A percentile compares a stretch with the other conserved stretches of the same genome.
These are phyloP conservation scores for Mycosarcoma maydis DNA, from an alignment of 1,284 basidiomycete species.

Conservation along the genomic window DNA sequence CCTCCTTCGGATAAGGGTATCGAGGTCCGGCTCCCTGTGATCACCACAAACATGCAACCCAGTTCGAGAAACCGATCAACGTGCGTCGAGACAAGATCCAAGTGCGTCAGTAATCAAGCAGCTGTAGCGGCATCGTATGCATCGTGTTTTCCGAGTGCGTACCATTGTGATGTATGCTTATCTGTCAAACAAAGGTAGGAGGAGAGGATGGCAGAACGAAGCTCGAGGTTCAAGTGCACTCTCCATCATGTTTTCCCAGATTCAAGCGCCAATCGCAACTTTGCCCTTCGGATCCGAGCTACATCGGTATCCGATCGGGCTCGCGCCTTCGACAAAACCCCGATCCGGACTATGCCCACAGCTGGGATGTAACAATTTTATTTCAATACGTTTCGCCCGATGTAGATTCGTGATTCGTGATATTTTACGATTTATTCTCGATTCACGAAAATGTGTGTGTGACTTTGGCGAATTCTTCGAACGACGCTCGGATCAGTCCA, in stretches of 20 bases:
- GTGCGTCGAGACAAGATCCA: not conserved
- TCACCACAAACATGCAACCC: too few species aligned
- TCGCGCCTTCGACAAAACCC: too few species aligned
- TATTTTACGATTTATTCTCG: too few species aligned
- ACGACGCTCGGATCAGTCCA: too few species aligned
- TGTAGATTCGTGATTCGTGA: too few species aligned
- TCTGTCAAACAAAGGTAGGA: not conserved
- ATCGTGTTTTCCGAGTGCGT: not conserved
- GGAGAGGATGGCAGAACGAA: not conserved
- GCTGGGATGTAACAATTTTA: too few species aligned
- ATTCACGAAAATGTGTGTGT: too few species aligned
- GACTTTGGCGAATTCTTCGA: too few species aligned
- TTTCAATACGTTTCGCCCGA: too few species aligned
- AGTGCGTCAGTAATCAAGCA: not conserved
- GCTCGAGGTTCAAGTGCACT: too few species aligned
- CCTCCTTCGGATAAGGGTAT: constrained; percentile 73
- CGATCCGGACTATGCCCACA: too few species aligned
- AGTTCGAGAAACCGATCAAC: too few species aligned
- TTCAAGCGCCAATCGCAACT: not conserved
- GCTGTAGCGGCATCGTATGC: not conserved
- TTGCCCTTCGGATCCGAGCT: constrained; percentile 14
- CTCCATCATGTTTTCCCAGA: not conserved
- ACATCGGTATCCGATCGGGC: not conserved
- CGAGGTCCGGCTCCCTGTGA: constrained; percentile 69
- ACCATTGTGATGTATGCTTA: constrained; percentile 2